These are phyloP conservation scores for Allodekkera sacchari DNA, from an alignment of 805 yeast species.

Conservation along the genomic window DNA sequence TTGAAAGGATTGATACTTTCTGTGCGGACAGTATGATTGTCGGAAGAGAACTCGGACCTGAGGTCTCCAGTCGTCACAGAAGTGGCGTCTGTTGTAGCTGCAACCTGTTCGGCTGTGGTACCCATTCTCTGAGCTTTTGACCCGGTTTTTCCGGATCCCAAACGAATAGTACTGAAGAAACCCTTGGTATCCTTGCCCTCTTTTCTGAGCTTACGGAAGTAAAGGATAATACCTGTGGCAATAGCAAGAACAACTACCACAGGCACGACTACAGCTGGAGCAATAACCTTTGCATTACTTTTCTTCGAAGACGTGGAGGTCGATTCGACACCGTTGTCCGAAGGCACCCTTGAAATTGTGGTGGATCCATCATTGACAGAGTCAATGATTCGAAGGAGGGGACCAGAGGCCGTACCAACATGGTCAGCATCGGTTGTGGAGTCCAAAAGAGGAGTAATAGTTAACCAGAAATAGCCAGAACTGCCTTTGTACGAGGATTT, in stretches of 20 bases:
- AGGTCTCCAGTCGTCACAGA: conserved; percentile 11
- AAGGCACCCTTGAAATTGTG: conserved; percentile 29
- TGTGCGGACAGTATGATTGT: no score
- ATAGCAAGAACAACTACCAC: conserved; percentile 26
- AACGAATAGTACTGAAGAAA: conserved; percentile 10
- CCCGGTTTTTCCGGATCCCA: conserved; percentile 8
- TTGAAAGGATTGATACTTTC: no score
- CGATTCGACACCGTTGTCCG: conserved; percentile 26
- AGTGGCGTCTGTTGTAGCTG: conserved; percentile 10
- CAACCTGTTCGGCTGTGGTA: conserved; percentile 7
- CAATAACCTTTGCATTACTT: conserved; percentile 25
- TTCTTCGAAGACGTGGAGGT: conserved; percentile 11
- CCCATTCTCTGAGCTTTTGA: conserved; percentile 10
- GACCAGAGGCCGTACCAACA: conserved; percentile 31
- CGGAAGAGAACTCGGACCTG: no score
- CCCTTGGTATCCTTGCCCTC: conserved; percentile 8
- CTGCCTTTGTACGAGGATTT: conserved; percentile 18
- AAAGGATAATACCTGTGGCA: conserved; percentile 24
- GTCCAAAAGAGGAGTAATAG: conserved; percentile 30
- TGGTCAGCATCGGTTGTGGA: conserved; percentile 28
- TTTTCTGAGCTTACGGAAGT: conserved; percentile 20
- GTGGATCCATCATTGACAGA: conserved; percentile 22
- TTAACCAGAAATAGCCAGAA: conserved; percentile 30
- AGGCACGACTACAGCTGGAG: conserved; percentile 37
- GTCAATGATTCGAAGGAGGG: conserved; percentile 29